Conservation (phyloP, 2,329 filamentous ascomycete genomes). For the Cytospora mali region DNA sequence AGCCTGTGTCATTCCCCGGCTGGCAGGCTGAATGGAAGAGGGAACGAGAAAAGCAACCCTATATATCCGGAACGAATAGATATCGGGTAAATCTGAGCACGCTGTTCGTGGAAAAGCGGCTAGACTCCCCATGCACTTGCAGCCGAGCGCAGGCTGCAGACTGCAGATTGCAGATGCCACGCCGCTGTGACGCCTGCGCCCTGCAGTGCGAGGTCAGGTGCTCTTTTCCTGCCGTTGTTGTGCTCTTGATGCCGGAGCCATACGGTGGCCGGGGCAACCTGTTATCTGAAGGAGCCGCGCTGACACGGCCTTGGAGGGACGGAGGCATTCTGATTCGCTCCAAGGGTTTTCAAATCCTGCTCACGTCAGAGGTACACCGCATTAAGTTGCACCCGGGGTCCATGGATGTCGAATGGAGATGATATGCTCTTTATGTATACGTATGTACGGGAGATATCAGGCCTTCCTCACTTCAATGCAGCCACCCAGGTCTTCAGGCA, state of each 20-base stretch:
- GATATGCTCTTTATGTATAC: not conserved
- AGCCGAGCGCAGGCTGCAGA: constrained; percentile 19
- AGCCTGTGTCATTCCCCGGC: not conserved
- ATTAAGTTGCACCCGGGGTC: not conserved
- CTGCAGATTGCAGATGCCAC: constrained; percentile 10
- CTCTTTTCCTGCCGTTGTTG: constrained; percentile 7
- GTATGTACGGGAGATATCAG: not conserved
- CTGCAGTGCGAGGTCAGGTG: constrained; percentile 26
- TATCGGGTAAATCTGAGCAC: constrained; percentile 7
- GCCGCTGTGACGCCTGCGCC: constrained; percentile 13
- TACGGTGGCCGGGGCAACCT: constrained; percentile 8
- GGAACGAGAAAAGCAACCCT: not conserved
- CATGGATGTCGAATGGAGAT: constrained; percentile 7
- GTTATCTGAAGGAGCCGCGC: constrained; percentile 1
- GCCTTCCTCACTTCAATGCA: not conserved
- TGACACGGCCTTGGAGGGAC: constrained; percentile 12
- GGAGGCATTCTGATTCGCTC: constrained; percentile 5
- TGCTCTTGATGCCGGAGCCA: constrained; percentile 18
- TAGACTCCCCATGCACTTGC: constrained; percentile 14
- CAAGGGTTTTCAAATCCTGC: constrained; percentile 6
- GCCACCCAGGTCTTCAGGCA: not conserved
- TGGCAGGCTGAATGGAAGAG: not conserved
- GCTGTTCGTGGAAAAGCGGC: constrained; percentile 20
- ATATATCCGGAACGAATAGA: not conserved
- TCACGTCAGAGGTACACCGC: constrained; percentile 26